A percentile compares a stretch with the other conserved stretches of the same genome.
These are phyloP conservation scores for Delitschia confertaspora DNA, from an alignment of 495 filamentous ascomycete genomes.

Conservation along the genomic window DNA sequence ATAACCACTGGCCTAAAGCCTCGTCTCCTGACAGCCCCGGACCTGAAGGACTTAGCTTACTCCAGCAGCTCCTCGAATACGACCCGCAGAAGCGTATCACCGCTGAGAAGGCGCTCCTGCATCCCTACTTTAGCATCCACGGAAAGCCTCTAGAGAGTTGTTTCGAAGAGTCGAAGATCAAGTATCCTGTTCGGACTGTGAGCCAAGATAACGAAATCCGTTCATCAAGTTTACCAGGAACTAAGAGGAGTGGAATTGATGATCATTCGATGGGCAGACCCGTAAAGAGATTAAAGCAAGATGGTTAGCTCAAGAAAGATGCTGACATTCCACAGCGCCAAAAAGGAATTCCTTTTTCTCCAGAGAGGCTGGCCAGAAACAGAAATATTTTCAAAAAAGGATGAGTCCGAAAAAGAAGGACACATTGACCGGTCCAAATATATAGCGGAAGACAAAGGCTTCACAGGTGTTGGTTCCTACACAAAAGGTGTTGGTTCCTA, in stretches of 20 bases:
- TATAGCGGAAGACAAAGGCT: too few relatives aligned
- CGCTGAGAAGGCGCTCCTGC: constrained; percentile 73
- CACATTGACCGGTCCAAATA: too few relatives aligned
- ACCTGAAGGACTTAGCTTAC: constrained; percentile 66
- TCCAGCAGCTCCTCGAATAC: constrained; percentile 77
- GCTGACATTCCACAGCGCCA: neutral
- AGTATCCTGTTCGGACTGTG: constrained; percentile 85
- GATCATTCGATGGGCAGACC: constrained; percentile 59
- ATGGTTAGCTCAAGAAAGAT: neutral
- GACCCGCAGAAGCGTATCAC: constrained; percentile 84
- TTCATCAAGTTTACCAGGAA: constrained; percentile 77
- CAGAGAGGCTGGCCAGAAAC: neutral
- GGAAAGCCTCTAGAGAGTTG: constrained; percentile 65
- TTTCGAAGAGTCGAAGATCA: constrained; percentile 76
- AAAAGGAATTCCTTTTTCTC: neutral
- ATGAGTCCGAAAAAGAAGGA: too few relatives aligned
- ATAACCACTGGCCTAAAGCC: constrained; percentile 46
- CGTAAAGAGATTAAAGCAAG: constrained; percentile 60
- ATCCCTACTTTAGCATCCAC: constrained; percentile 66
- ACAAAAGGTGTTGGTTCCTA: too few relatives aligned
- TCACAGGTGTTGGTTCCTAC: too few relatives aligned
- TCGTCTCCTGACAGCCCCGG: constrained; percentile 50
- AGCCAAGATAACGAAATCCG: constrained; percentile 90
- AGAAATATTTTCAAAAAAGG: too few relatives aligned
- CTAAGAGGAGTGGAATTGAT: constrained; percentile 82